Evolutionary conservation across 306 rosid genomes (phyloP), one percentile per base, ranked within the genome.

Genomic region (Delonix regia): DNA sequence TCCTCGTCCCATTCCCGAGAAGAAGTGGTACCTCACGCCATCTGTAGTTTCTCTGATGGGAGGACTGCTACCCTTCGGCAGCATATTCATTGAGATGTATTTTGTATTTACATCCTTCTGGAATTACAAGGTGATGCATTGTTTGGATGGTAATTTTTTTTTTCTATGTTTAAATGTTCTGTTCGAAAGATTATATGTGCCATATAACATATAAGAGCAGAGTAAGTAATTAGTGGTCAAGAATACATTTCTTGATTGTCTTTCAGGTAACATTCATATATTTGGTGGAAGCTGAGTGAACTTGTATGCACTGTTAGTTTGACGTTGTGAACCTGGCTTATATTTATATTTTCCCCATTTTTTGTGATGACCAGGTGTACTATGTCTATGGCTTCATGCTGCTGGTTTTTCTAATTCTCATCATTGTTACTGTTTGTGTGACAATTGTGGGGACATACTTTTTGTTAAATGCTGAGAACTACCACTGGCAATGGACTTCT

Each of bases 401-500:
- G 69, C 96, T 96, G 75, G 99, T 96, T 82, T 93, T 96, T 81
- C 78, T 96, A 80, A 96, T 96, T 87, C 97, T 96, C 69, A 33
- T 87, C 69, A 90, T 96, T 51, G 99, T 96, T 44, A 96, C 99
- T 12, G 97, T 96, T 30, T 96, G 99, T 34, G 99, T 96, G 91
- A 96, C 99, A 28, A 96, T 96, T 78, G 99, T 96, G 83, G 99
- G 99, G 66, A 89, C 99, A 27, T 96, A 96, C 86, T 96, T 96
- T 86, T 85, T 96, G 86, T 88, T 96, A 51, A 96, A 96, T 75
- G 99, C 99, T 12, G 99, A 96, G 85, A 96, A 96, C 90, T 96
- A 96, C 87, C 96, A 96, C 93, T 96, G 99, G 99, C 98, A 89
- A 82, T 96, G 99, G 99, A 96, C 99, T 79, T 96, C 99, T 80